These are phyloP conservation scores for Centaurea solstitialis DNA, from an alignment of 129 eudicot genomes.

Conservation along the genomic window DNA sequence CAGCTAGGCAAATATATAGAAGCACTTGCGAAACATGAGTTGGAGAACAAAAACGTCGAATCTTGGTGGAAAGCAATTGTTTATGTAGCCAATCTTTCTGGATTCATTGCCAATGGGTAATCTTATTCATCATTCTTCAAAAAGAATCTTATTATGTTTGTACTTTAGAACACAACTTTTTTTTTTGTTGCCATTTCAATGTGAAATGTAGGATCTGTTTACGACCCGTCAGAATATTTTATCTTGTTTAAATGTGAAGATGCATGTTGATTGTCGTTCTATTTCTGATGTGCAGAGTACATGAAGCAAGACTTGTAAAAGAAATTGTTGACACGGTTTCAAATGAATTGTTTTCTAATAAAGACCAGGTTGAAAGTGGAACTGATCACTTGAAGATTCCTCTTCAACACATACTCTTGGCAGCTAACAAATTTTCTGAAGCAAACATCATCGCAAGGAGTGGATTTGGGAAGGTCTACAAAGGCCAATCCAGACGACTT, in stretches of 20 bases:
- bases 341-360: background rate
- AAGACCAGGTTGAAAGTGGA: background rate
- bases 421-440: background rate
- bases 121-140: background rate
- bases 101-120: background rate
- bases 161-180: too few species aligned
- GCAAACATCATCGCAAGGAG: background rate
- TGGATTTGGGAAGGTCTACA: too few species aligned
- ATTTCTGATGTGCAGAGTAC: background rate
- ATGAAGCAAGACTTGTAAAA: background rate
- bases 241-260: background rate
- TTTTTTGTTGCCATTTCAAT: too few species aligned
- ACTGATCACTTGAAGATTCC: background rate
- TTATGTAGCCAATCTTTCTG: background rate
- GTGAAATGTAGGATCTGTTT: background rate
- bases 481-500: too few species aligned
- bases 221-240: too few species aligned
- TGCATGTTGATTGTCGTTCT: background rate
- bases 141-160: too few species aligned
- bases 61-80: constrained; percentile 13
- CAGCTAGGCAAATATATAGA: background rate
- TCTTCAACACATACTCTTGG: background rate
- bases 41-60: constrained; percentile 10
- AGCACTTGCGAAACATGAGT: background rate
- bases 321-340: background rate